Base-by-base conservation (phyloP, 2,329 filamentous ascomycete species). In the Arthroderma sp. region DNA sequence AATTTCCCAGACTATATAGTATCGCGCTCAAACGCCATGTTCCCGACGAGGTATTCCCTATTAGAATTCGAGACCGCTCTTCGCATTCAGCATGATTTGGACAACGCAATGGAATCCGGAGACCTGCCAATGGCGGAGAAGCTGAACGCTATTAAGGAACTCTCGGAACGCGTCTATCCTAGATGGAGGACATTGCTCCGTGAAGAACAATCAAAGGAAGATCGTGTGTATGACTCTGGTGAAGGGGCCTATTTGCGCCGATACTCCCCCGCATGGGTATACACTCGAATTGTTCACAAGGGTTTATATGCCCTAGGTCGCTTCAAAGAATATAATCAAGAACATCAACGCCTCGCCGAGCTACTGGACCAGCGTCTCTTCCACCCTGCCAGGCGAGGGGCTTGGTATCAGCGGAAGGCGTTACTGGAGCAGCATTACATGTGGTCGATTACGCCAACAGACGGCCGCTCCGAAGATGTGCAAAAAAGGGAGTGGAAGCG, bases 401-500 rank as follows among this genome's bases (percentile, higher is more conserved):
- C 80, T 0, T 98, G 91, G 91, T 96, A 96, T 59, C 88, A 95
- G 58, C 83, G 91, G 15, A 94, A 93, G 64, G 91, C 89, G 1
- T 68, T 98, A 1, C 64, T 98, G 1, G 91, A 98, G 66, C 91
- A 98, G 60, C 87, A 93, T 58, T 96, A 98, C 62, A 88, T 96
- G 84, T 74, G 79, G 56, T 69, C 73, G 4, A 58, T 83, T 4
- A 71, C 69, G 29, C 67, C 73, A 0, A 62, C 61, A 2, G 65
- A 67, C 3, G 68, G 64, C 29, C 67, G 69, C 36, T 67, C 59
- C 34, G 64, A 71, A 10, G 78, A 83, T 37, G 64, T 68, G 6
- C 82, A 83, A 57, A 91, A 85, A 65, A 89, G 82, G 55, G 73
- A 84, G 52, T 98, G 88, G 88, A 86, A 81, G 58, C 72, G 75